Evolutionary conservation across 495 filamentous ascomycete species (phyloP).

Genomic region (Xylaria scruposa): DNA sequence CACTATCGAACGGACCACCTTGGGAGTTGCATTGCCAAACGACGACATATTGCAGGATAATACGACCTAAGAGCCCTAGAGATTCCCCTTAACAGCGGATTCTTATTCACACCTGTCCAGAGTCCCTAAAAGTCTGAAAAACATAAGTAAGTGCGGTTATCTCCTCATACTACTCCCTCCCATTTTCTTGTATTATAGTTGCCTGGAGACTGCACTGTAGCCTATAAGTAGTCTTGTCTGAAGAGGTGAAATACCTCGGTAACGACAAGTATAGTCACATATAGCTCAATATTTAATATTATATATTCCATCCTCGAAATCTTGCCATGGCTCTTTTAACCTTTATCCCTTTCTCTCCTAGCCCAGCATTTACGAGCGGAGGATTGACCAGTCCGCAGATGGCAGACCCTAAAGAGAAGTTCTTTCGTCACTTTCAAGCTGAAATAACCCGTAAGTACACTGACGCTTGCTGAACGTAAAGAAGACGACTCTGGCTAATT

Average conservation of each 20-base stretch:
- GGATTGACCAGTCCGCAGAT: slow-evolving; percentile 31
- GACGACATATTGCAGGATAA: slow-evolving; percentile 26
- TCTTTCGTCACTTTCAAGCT: slow-evolving; percentile 80
- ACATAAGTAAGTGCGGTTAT: slow-evolving; percentile 25
- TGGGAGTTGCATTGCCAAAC: slow-evolving; percentile 1
- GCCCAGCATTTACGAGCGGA: not conserved
- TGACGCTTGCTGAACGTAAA: not conserved
- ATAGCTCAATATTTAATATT: slow-evolving; percentile 7
- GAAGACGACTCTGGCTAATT: not conserved
- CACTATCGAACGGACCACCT: not conserved
- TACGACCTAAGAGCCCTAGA: not conserved
- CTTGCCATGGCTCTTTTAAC: slow-evolving; percentile 10
- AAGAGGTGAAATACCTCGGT: not conserved
- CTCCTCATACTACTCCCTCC: not conserved
- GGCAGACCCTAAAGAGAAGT: slow-evolving; percentile 68
- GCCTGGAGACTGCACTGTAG: not conserved
- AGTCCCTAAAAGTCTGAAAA: not conserved
- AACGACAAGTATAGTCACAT: not conserved
- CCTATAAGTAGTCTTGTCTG: not conserved
- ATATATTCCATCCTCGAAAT: not conserved
- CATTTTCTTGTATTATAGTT: too few relatives aligned
- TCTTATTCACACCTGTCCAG: not conserved
- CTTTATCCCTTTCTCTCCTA: slow-evolving; percentile 37
- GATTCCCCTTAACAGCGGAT: not conserved
- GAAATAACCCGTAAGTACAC: slow-evolving; percentile 67